phyloP scores from a whole-genome alignment of 768 basidiomycete species.

The Lentinula raphanica region DNA sequence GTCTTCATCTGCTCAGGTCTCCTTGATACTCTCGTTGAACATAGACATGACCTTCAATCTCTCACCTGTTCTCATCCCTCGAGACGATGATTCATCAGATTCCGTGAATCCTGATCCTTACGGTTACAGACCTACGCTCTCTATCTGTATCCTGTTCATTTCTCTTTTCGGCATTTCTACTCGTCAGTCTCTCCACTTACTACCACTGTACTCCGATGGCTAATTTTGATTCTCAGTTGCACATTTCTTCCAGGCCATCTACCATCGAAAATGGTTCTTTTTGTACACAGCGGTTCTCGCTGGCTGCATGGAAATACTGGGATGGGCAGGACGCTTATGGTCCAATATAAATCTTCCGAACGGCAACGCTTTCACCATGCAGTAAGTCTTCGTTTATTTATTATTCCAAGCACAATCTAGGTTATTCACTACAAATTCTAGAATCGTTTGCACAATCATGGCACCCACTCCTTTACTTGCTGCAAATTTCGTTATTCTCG shows the following conservation, averaged over 20 bases:
- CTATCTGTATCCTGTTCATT: slow-evolving; percentile 27
- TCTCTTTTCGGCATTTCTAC: slow-evolving; percentile 24
- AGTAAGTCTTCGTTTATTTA: slow-evolving; percentile 19
- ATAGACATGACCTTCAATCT: too few species aligned
- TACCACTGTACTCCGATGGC: too few species aligned
- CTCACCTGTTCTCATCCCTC: neutral
- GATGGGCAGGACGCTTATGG: slow-evolving; percentile 34
- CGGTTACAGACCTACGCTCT: slow-evolving; percentile 27
- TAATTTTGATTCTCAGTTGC: slow-evolving; percentile 18
- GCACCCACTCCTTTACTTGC: slow-evolving; percentile 42
- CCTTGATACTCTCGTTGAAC: too few species aligned
- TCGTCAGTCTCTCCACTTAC: slow-evolving; percentile 12
- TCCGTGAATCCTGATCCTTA: slow-evolving; percentile 17
- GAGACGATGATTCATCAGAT: too few species aligned
- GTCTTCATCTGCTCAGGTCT: too few species aligned
- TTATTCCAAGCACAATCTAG: too few species aligned
- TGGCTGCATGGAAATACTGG: slow-evolving; percentile 28
- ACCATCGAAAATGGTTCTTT: slow-evolving; percentile 28
- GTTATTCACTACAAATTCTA: slow-evolving; percentile 15
- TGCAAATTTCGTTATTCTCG: slow-evolving; percentile 44
- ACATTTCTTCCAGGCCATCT: slow-evolving; percentile 23
- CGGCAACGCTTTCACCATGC: slow-evolving; percentile 32
- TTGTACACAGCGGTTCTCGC: slow-evolving; percentile 26
- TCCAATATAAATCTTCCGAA: slow-evolving; percentile 17
- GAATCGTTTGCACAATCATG: slow-evolving; percentile 40